Conservation (phyloP, 1,284 basidiomycete species). For the Amylostereum chailletii region DNA sequence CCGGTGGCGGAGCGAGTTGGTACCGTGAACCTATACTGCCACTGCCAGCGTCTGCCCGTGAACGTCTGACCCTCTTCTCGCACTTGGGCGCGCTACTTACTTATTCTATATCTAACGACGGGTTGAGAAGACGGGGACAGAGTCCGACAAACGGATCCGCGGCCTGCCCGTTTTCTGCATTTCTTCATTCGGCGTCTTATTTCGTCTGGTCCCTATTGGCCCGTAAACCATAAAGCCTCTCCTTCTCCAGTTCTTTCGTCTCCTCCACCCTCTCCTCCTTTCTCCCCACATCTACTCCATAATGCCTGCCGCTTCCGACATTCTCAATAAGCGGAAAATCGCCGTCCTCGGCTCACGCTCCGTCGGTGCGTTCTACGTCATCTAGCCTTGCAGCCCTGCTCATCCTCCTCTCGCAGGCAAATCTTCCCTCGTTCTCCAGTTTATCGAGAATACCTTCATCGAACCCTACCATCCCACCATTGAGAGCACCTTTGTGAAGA, state of each 20-base stretch:
- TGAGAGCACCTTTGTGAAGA: conserved; percentile 84
- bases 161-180: too few relatives aligned
- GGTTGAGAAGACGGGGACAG: too few relatives aligned
- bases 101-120: too few relatives aligned
- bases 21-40: too few relatives aligned
- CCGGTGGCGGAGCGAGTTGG: too few relatives aligned
- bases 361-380: conserved; percentile 50
- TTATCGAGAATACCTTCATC: conserved; percentile 62
- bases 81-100: too few relatives aligned
- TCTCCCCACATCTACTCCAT: conserved; percentile 10
- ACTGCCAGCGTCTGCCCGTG: too few relatives aligned
- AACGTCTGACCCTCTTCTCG: too few relatives aligned
- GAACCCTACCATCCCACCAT: conserved; percentile 94
- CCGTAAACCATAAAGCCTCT: background rate
- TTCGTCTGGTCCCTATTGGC: too few relatives aligned
- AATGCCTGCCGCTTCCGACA: conserved; percentile 41
- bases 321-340: conserved; percentile 77
- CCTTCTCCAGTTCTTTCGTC: conserved; percentile 12
- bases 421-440: conserved; percentile 71
- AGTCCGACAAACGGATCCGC: too few relatives aligned
- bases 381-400: conserved; percentile 5
- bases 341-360: conserved; percentile 75
- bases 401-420: conserved; percentile 46
- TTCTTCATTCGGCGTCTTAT: too few relatives aligned
- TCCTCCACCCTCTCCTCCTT: conserved; percentile 10